Evolutionary conservation across 75 land plant genomes (phyloP), one percentile per base, ranked within the genome.

Genomic region (Cunninghamia lanceolata): DNA sequence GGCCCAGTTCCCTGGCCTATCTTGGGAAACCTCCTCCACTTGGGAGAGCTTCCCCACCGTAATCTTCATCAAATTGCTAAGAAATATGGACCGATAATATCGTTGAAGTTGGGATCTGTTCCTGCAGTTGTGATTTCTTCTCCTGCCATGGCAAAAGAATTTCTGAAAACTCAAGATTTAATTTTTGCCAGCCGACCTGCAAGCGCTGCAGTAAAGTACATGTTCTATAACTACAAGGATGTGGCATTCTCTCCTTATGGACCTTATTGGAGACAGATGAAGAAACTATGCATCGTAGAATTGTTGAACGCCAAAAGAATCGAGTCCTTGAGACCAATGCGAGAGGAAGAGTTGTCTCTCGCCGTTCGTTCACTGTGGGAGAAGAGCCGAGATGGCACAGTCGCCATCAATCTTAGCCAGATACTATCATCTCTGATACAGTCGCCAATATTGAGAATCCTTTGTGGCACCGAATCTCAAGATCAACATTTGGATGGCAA

Each of bases 31-130:
- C 86, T 85, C 80, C 86, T 35, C 14, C 86, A 73, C 15, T 19
- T 85, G 10, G 54, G 16, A 42, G 10, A 34, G 19, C 76, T 76
- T 46, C 52, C 82, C 25, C 83, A 85, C 82, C 71, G 47, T 38
- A 19, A 2, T 30, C 71, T 85, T 36, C 6, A 32, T 9, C 14
- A 45, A 0, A 40, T 85, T 68, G 47, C 86, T 43, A 4, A 87
- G 36, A 84, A 80, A 63, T 87, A 89, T 83, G 89, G 90, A 15
- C 90, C 84, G n/a, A 39, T 89, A 38, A 39, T 89, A 82, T 75
- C 32, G 10, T 80, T 89, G 46, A 74, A 77, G 32, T 82, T 89
- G 30, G 90, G 90, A 21, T 84, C 86, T 32, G 83, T 76, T 30
- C 85, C 40, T 71, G 53, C 90, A 35, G 82, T 87, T 2, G 86